These are phyloP conservation scores for Gnaphalium uliginosum DNA, from an alignment of 129 eudicot genomes.

Conservation along the genomic window DNA sequence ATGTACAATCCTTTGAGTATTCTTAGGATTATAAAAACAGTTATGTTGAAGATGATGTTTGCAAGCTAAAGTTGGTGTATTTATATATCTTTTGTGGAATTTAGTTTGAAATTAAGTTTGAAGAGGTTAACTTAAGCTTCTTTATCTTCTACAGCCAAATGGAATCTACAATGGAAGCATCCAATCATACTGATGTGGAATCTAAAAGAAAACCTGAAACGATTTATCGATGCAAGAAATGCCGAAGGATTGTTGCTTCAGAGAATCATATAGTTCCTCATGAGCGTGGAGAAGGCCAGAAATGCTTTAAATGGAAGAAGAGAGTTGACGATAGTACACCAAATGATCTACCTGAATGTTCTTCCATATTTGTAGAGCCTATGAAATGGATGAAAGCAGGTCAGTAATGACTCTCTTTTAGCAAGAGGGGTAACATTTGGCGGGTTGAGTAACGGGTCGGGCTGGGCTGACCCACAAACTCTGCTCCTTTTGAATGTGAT, in stretches of 20 bases:
- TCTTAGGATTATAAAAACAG: too few species aligned
- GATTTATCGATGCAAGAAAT: slow-evolving; percentile 79
- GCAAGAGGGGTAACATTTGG: neutral
- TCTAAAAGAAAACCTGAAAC: slow-evolving; percentile 44
- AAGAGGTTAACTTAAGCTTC: neutral
- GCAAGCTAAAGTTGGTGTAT: neutral
- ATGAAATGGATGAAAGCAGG: slow-evolving; percentile 98
- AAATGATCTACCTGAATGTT: slow-evolving; percentile 53
- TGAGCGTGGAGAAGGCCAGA: slow-evolving; percentile 64
- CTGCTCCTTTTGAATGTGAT: neutral
- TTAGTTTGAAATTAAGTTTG: neutral
- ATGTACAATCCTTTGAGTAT: too few species aligned
- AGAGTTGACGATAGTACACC: slow-evolving; percentile 37
- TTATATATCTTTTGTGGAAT: neutral
- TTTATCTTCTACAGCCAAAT: neutral
- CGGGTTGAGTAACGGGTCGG: neutral
- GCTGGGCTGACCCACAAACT: neutral
- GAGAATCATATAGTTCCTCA: slow-evolving; percentile 65
- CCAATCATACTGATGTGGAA: slow-evolving; percentile 28
- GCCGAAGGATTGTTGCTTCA: slow-evolving; percentile 84
- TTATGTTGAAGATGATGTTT: too few species aligned
- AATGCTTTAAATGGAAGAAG: slow-evolving; percentile 68
- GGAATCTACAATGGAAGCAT: slow-evolving; percentile 39
- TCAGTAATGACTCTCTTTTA: slow-evolving; percentile 7
- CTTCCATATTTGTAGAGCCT: slow-evolving; percentile 88